Conservation (phyloP, 1,284 basidiomycete species). For the Pseudozyma sp. region DNA sequence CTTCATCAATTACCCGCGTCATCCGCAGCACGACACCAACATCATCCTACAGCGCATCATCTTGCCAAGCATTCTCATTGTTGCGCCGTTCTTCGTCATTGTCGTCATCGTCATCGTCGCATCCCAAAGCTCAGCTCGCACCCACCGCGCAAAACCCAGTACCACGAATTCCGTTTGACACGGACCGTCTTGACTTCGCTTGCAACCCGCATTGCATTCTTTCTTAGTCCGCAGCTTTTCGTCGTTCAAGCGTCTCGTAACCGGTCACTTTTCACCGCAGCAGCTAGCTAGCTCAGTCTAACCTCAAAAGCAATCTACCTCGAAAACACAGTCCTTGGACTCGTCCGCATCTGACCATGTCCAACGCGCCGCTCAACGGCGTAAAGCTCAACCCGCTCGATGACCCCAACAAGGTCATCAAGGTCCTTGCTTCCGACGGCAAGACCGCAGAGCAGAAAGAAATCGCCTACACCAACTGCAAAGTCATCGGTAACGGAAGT, state of each 20-base stretch:
- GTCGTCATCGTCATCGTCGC: neutral
- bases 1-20: slow-evolving; percentile 10
- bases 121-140: neutral
- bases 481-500: slow-evolving; percentile 97
- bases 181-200: neutral
- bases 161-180: slow-evolving; percentile 3
- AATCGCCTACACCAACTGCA: slow-evolving; percentile 95
- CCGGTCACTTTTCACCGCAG: no score
- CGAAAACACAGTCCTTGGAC: slow-evolving; percentile 4
- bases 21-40: slow-evolving; percentile 3
- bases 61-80: neutral
- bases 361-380: slow-evolving; percentile 60
- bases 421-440: slow-evolving; percentile 93
- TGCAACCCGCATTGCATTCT: neutral
- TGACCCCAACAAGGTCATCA: slow-evolving; percentile 93
- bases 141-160: slow-evolving; percentile 9
- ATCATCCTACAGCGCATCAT: neutral
- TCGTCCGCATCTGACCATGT: slow-evolving; percentile 38
- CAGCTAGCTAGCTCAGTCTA: neutral
- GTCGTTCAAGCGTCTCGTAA: no score
- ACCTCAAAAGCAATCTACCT: neutral
- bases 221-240: neutral
- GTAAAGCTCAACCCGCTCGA: slow-evolving; percentile 72
- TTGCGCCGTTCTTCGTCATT: neutral
- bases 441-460: slow-evolving; percentile 89